Conservation (phyloP, 768 basidiomycete genomes). For the Chalciporus pseudorubinellus region DNA sequence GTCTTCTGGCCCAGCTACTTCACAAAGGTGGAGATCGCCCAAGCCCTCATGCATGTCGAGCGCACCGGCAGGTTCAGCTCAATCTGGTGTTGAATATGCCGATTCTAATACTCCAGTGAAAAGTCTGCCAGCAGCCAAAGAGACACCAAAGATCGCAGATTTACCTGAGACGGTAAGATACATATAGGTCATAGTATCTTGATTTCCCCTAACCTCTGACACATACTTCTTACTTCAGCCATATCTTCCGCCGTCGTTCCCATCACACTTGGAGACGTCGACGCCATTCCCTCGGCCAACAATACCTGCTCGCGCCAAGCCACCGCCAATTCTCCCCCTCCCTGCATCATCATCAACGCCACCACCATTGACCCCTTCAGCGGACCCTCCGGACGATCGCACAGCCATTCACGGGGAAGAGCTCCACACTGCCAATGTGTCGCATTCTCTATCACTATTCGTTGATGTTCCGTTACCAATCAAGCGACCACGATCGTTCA, state of each 20-base stretch:
- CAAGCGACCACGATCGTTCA: slow-evolving; percentile 30
- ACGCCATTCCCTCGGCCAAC: slow-evolving; percentile 40
- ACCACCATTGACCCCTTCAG: slow-evolving; percentile 20
- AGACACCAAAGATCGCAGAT: slow-evolving; percentile 31
- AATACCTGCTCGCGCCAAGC: slow-evolving; percentile 37
- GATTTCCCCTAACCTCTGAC: slow-evolving; percentile 14
- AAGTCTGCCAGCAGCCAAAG: slow-evolving; percentile 2
- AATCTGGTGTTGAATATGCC: slow-evolving; percentile 1
- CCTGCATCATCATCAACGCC: slow-evolving; percentile 25
- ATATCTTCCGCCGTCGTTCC: slow-evolving; percentile 58
- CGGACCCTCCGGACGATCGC: slow-evolving; percentile 18
- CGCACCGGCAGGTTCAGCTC: background rate
- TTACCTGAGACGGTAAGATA: slow-evolving; percentile 38
- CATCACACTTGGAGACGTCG: slow-evolving; percentile 50
- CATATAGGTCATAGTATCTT: slow-evolving; percentile 1
- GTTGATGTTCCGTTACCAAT: slow-evolving; percentile 14
- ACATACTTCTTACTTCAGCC: slow-evolving; percentile 27
- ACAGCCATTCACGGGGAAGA: slow-evolving; percentile 5
- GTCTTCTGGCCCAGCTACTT: slow-evolving; percentile 9
- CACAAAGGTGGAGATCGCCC: slow-evolving; percentile 11
- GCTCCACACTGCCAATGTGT: slow-evolving; percentile 8
- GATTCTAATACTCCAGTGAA: slow-evolving; percentile 2
- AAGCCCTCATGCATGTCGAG: slow-evolving; percentile 9
- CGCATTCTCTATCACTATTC: slow-evolving; percentile 16
- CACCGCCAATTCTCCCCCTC: slow-evolving; percentile 38